Evolutionary conservation across 139 green algal genomes (phyloP).

Genomic region (Gonium pectorale): DNA sequence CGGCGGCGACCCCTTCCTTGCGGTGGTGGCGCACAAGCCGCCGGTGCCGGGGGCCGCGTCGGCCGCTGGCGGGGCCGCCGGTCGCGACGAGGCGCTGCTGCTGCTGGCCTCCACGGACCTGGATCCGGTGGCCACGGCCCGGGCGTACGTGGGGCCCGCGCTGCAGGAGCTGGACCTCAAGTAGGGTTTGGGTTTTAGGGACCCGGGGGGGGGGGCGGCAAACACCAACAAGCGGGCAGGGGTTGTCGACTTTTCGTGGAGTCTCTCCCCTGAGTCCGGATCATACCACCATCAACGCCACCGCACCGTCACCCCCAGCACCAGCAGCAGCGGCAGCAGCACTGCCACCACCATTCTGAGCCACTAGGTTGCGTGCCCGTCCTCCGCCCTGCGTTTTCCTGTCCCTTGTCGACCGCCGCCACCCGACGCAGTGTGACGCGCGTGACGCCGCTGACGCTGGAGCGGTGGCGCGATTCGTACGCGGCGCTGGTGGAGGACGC

Average conservation of each 20-base stretch:
- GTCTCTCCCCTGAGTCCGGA: no score
- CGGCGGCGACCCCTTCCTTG: neutral
- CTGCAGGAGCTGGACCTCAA: conserved; percentile 2
- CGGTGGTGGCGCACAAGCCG: neutral
- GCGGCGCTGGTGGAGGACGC: conserved; percentile 1
- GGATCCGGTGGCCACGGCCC: neutral
- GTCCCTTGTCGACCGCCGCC: neutral
- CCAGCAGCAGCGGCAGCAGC: no score
- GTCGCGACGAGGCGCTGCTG: neutral
- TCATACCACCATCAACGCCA: no score
- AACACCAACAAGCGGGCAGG: no score
- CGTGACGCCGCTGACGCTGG: conserved; percentile 2
- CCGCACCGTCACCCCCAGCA: no score
- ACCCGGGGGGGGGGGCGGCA: no score
- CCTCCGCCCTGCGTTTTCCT: neutral
- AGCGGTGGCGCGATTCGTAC: conserved; percentile 33
- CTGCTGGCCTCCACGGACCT: no score
- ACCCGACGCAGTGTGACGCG: neutral
- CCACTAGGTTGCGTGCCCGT: neutral
- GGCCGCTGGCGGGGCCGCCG: no score
- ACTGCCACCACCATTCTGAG: no score
- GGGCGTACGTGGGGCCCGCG: neutral
- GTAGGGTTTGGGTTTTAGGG: neutral
- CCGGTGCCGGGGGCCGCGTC: neutral
- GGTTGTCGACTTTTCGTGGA: no score